Evolutionary conservation across 192 early-diverging fungal species (phyloP).

Genomic region (Coemansia sp.): DNA sequence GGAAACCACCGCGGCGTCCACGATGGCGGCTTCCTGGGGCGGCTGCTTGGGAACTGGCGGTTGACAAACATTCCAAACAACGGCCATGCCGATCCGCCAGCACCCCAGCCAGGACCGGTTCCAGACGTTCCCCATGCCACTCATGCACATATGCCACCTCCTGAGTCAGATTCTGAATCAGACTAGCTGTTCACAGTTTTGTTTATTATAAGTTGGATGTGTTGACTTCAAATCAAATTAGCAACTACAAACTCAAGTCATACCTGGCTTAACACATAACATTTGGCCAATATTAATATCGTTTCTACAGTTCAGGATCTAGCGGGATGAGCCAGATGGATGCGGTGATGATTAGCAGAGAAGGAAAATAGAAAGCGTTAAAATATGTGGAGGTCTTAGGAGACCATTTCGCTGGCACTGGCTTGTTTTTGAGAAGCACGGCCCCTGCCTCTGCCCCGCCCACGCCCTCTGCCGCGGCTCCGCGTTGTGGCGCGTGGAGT

Average conservation of each 20-base stretch:
- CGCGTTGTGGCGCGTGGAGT: slow-evolving; percentile 18
- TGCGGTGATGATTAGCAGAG: no score
- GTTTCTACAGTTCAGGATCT: no score
- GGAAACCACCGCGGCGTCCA: not conserved
- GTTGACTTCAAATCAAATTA: no score
- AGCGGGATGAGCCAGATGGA: no score
- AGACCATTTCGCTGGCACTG: not conserved
- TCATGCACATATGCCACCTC: not conserved
- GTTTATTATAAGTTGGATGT: not conserved
- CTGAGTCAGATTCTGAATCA: slow-evolving; percentile 1
- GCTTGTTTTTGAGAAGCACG: not conserved
- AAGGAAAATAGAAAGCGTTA: not conserved
- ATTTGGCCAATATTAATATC: no score
- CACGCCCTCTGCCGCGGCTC: slow-evolving; percentile 41
- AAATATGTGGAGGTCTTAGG: not conserved
- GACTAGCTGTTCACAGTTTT: not conserved
- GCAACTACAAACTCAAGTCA: no score
- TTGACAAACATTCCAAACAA: slow-evolving; percentile 7
- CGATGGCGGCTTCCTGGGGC: slow-evolving; percentile 9
- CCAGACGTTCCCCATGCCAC: slow-evolving; percentile 4
- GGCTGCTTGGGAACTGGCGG: slow-evolving; percentile 37
- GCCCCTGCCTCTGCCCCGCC: slow-evolving; percentile 35
- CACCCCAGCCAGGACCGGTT: slow-evolving; percentile 40
- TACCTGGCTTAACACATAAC: no score
- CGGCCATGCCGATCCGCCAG: slow-evolving; percentile 23